These are phyloP conservation scores for Tricladium varicosporioides DNA, from an alignment of 2,329 filamentous ascomycete species.

Conservation along the genomic window DNA sequence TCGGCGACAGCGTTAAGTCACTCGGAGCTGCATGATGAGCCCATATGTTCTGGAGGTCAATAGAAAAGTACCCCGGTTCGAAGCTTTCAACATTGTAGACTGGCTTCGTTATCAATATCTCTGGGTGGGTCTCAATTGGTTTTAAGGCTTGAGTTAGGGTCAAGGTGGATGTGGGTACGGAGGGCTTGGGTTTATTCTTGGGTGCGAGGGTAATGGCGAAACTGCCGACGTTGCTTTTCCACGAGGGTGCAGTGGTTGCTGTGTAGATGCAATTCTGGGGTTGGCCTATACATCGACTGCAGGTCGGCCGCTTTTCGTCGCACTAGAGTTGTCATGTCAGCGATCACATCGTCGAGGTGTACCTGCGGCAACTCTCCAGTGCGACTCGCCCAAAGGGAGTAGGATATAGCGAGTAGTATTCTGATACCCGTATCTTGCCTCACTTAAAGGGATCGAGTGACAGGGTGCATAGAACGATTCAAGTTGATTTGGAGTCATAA, in stretches of 20 bases:
- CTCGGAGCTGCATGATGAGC: background rate
- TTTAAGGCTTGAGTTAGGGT: too few species aligned
- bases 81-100: background rate
- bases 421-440: background rate
- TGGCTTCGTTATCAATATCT: background rate
- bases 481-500: background rate
- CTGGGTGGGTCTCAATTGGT: background rate
- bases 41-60: background rate
- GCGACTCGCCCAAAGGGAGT: too few species aligned
- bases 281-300: constrained; percentile 2
- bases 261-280: constrained; percentile 3
- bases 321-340: background rate
- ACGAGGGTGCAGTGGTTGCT: background rate
- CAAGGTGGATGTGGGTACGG: background rate
- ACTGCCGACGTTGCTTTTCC: constrained; percentile 2
- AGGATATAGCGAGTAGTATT: too few species aligned
- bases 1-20: background rate
- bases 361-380: too few species aligned
- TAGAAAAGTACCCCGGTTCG: background rate
- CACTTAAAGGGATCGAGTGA: background rate
- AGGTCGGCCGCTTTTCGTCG: constrained; percentile 2
- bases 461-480: background rate
- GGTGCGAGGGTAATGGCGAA: background rate
- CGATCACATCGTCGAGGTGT: background rate
- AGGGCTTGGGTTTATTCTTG: background rate